Evolutionary conservation across 495 filamentous ascomycete genomes (phyloP), one percentile per base, ranked within the genome.

Genomic region (Xylaria intraflava): DNA sequence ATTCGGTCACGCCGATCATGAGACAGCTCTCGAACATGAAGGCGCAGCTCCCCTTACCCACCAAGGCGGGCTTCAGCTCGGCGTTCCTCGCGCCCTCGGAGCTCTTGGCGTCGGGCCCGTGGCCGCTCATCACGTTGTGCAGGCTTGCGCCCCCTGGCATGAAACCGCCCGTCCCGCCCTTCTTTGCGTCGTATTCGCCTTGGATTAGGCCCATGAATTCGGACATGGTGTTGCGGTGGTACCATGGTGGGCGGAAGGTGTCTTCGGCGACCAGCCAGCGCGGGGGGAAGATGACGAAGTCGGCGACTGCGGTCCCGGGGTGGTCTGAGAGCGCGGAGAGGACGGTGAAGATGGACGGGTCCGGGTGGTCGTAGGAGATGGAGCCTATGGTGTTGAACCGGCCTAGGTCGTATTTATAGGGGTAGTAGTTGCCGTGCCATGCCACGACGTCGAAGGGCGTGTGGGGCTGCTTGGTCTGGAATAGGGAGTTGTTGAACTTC

Each of bases 1-100:
- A 96, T 58, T 92, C 87, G 14, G 90, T 94, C 12, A 95, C 89
- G 3, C 90, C 90, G 9, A 96, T 80, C 90, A 95, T 94, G 36
- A 89, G 67, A 55, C 78, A 80, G 63, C 85, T 88, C 71, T 75
- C 78, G 59, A 75, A 79, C 81, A 91, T 90, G 56, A 84, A 82
- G 26, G 81, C 81, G 58, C 81, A 82, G 56, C 78, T 81, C 19
- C 77, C 78, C 47, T 69, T 75, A 1, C 81, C 81, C 5, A 82
- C 75, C 62, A 81, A 75, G 7, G 48, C 53, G 1, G 81, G 80
- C 52, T 68, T 69, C 58, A 82, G 78, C 8, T 79, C 80, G 3
- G 77, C 78, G 16, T 70, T 65, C 53, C 71, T 62, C 31, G 83
- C 83, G 51, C 82, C 85, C 68, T 86, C 79, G 42, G 83, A 82